phyloP scores from a whole-genome alignment of 2,329 filamentous ascomycete species.

The Phoma herbarum region DNA sequence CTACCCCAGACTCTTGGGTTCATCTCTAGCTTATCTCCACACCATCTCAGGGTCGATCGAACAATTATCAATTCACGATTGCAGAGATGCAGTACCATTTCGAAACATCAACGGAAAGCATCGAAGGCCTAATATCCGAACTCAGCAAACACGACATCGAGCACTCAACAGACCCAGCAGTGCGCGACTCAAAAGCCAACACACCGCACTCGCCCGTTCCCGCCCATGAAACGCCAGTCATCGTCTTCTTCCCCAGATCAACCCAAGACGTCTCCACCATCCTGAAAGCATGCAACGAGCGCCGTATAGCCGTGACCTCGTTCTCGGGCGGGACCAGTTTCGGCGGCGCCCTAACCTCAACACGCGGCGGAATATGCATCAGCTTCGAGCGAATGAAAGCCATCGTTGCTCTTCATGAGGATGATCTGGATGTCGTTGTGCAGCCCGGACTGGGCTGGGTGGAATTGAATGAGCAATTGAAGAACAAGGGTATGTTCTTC shows the following conservation, averaged over 20 bases:
- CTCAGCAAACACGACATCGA: constrained; percentile 6
- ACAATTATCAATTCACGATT: background rate
- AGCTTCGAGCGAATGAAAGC: constrained; percentile 85
- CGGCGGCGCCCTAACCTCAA: constrained; percentile 85
- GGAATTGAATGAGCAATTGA: constrained; percentile 75
- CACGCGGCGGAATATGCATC: constrained; percentile 80
- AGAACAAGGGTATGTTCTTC: constrained; percentile 77
- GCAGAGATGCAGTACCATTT: constrained; percentile 8
- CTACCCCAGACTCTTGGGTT: constrained; percentile 1
- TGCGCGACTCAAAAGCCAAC: constrained; percentile 30
- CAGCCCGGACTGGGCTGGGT: constrained; percentile 82
- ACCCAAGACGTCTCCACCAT: constrained; percentile 82
- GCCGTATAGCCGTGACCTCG: constrained; percentile 82
- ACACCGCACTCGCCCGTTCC: constrained; percentile 36
- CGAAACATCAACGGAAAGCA: constrained; percentile 3
- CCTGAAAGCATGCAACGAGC: constrained; percentile 82
- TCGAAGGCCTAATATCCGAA: background rate
- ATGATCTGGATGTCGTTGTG: constrained; percentile 65
- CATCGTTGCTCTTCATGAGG: constrained; percentile 81
- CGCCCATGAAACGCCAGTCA: constrained; percentile 50
- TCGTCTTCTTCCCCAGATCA: constrained; percentile 75
- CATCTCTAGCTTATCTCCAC: background rate
- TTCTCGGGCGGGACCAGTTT: constrained; percentile 88
- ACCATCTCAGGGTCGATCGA: constrained; percentile 1
- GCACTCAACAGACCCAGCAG: constrained; percentile 20